phyloP scores from a whole-genome alignment of 164 flowering plant species.

The Nymphaea colorata region DNA sequence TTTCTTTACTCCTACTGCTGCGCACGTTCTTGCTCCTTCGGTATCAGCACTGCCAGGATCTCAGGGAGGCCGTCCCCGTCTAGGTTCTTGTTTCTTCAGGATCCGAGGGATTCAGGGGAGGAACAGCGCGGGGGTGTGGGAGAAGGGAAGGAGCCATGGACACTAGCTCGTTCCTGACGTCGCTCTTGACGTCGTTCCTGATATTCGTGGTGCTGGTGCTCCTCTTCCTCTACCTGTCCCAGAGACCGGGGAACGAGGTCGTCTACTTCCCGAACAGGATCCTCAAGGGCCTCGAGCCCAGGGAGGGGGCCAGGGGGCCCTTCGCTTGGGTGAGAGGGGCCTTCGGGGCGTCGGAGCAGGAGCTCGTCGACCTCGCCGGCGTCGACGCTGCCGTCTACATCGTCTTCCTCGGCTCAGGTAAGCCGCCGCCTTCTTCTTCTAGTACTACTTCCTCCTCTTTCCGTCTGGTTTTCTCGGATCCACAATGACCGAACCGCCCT shows the following conservation, averaged over 20 bases:
- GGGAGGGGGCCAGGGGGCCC: constrained; percentile 36
- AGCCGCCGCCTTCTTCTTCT: background rate
- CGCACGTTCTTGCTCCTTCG: too few relatives aligned
- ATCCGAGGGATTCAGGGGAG: too few relatives aligned
- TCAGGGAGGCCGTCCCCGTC: too few relatives aligned
- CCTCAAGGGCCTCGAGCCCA: constrained; percentile 65
- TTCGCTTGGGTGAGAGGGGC: constrained; percentile 76
- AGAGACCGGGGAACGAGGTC: constrained; percentile 46
- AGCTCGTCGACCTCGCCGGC: constrained; percentile 59
- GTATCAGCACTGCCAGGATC: too few relatives aligned
- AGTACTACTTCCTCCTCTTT: background rate
- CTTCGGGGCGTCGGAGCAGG: constrained; percentile 45
- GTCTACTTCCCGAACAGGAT: constrained; percentile 86
- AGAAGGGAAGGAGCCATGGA: constrained; percentile 38
- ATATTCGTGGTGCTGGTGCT: constrained; percentile 65
- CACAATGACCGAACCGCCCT: background rate
- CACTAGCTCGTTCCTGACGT: constrained; percentile 75
- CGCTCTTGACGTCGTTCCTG: constrained; percentile 71
- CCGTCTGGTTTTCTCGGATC: background rate
- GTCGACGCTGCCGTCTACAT: constrained; percentile 94
- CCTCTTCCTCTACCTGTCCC: constrained; percentile 63
- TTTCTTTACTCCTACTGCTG: too few relatives aligned
- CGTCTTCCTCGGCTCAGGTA: constrained; percentile 76
- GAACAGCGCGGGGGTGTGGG: background rate
- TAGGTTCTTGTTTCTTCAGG: too few relatives aligned